Evolutionary conservation across 1,284 basidiomycete genomes (phyloP).

Genomic region (Puccinia coronata): DNA sequence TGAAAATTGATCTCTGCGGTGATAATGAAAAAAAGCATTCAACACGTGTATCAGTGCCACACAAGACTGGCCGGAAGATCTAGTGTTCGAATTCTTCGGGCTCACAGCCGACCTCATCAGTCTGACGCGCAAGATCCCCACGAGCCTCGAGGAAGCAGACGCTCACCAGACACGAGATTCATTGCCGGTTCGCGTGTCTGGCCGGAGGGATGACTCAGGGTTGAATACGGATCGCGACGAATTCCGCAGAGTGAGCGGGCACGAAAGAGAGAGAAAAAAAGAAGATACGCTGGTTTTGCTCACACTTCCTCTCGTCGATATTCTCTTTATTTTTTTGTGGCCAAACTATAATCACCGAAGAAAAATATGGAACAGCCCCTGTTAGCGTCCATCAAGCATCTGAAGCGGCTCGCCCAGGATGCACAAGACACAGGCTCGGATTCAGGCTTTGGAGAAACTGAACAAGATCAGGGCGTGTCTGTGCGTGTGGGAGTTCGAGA

Average conservation of each 20-base stretch:
- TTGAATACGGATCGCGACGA: constrained; percentile 19
- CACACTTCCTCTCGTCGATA: too few relatives aligned
- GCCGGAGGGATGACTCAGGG: constrained; percentile 37
- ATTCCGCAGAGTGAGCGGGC: constrained; percentile 11
- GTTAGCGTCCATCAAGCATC: constrained; percentile 1
- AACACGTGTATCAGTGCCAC: constrained; percentile 43
- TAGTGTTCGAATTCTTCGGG: constrained; percentile 43
- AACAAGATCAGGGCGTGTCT: constrained; percentile 37
- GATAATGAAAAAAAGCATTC: constrained; percentile 23
- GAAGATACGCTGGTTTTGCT: background rate
- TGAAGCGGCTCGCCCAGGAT: constrained; percentile 33
- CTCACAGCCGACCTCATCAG: constrained; percentile 44
- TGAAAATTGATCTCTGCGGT: background rate
- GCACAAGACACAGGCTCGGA: constrained; percentile 19
- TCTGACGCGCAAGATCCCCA: constrained; percentile 44
- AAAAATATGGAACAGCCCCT: constrained; percentile 27
- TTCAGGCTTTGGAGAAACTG: constrained; percentile 17
- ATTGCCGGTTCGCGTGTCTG: constrained; percentile 46
- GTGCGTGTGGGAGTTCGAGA: constrained; percentile 50
- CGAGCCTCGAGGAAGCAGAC: constrained; percentile 33
- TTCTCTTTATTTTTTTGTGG: too few relatives aligned
- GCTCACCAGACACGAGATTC: constrained; percentile 39
- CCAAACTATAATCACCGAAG: too few relatives aligned
- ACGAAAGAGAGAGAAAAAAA: background rate
- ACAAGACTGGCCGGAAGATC: constrained; percentile 34